Conservation (phyloP, 352 stramenopile species). For the Halophytophthora polymorphica region DNA sequence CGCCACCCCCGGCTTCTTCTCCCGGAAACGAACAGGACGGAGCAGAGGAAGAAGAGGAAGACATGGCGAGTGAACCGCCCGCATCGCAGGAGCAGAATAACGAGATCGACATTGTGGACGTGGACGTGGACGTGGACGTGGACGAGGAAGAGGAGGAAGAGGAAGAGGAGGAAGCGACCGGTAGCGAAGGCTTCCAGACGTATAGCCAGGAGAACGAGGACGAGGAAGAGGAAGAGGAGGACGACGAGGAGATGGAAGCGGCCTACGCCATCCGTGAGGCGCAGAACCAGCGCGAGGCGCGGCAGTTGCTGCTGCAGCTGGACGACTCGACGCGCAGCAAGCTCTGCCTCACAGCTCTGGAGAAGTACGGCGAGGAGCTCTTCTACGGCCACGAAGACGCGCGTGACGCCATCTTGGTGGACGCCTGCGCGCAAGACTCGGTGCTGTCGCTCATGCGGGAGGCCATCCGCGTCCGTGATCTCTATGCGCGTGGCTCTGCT, state of each 20-base stretch:
- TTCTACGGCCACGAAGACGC: slow-evolving; percentile 58
- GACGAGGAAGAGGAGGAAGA: slow-evolving; percentile 19
- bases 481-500: slow-evolving; percentile 46
- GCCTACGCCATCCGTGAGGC: slow-evolving; percentile 28
- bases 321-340: slow-evolving; percentile 54
- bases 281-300: slow-evolving; percentile 50
- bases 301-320: slow-evolving; percentile 43
- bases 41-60: slow-evolving; percentile 7
- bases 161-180: slow-evolving; percentile 6
- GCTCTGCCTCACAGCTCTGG: slow-evolving; percentile 51
- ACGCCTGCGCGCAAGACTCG: slow-evolving; percentile 53
- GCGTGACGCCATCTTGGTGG: slow-evolving; percentile 59
- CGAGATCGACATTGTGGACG: slow-evolving; percentile 39
- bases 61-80: slow-evolving; percentile 10
- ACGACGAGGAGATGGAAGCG: slow-evolving; percentile 33
- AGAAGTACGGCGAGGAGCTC: slow-evolving; percentile 68
- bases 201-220: slow-evolving; percentile 11
- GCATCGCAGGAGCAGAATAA: slow-evolving; percentile 31
- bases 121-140: slow-evolving; percentile 19
- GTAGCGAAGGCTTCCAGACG: slow-evolving; percentile 6
- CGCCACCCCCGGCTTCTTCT: neutral
- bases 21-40: slow-evolving; percentile 12
- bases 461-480: slow-evolving; percentile 42
- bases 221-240: slow-evolving; percentile 34
- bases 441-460: slow-evolving; percentile 56